These are phyloP conservation scores for Graphiopsis chlorocephala DNA, from an alignment of 2,329 filamentous ascomycete genomes.

Conservation along the genomic window DNA sequence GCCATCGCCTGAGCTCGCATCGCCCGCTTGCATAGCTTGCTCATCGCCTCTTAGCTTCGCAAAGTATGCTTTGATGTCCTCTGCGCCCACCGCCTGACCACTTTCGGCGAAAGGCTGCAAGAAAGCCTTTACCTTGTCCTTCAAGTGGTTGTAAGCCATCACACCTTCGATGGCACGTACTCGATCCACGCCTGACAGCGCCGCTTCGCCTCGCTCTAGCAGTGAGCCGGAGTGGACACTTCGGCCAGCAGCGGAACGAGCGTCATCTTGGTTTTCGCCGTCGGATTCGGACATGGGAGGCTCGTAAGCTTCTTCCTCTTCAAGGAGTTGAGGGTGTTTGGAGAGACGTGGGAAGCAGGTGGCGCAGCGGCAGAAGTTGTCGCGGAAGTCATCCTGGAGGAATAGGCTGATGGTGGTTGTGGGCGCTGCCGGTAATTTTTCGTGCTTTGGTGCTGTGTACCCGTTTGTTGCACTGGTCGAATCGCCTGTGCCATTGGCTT, in stretches of 20 bases:
- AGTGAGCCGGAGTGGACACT: conserved; percentile 74
- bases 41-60: conserved; percentile 89
- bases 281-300: conserved; percentile 69
- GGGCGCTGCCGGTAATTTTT: conserved; percentile 55
- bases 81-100: conserved; percentile 81
- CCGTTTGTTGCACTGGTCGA: not conserved
- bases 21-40: conserved; percentile 40
- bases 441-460: conserved; percentile 23
- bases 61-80: conserved; percentile 96
- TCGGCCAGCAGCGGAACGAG: conserved; percentile 37
- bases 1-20: conserved; percentile 27
- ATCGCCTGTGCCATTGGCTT: conserved; percentile 2
- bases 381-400: conserved; percentile 73
- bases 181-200: conserved; percentile 85
- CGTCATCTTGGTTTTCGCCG: conserved; percentile 55
- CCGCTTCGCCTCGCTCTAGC: conserved; percentile 87
- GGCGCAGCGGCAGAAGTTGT: conserved; percentile 76
- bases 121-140: conserved; percentile 93
- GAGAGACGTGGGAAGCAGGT: conserved; percentile 74
- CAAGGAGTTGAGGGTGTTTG: conserved; percentile 74
- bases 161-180: conserved; percentile 90
- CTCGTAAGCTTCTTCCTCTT: conserved; percentile 93
- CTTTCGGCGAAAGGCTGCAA: conserved; percentile 91
- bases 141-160: conserved; percentile 96
- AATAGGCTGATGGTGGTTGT: conserved; percentile 73